A percentile compares a stretch with the other conserved stretches of the same genome.
Conservation (phyloP, 176 grass and related monocot genomes). For the Coix lacrymajobi region DNA sequence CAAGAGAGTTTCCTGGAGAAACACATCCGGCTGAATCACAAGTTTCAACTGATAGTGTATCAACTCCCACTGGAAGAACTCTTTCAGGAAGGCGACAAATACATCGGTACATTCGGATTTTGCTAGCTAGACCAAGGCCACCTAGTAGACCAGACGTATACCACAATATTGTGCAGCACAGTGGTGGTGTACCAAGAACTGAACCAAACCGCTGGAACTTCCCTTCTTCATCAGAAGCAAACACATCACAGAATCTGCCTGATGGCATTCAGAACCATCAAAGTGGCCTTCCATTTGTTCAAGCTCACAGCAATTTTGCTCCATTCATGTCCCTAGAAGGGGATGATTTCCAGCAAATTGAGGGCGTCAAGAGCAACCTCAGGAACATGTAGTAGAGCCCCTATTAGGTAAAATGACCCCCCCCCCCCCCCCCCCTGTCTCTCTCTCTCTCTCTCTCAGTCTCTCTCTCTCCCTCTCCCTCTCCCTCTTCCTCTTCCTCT, state of each 20-base stretch:
- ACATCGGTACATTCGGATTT: slow-evolving; percentile 43
- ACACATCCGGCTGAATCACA: slow-evolving; percentile 34
- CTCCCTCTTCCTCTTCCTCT: too few relatives aligned
- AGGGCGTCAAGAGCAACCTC: slow-evolving; percentile 51
- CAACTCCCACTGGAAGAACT: slow-evolving; percentile 56
- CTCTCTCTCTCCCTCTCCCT: too few relatives aligned
- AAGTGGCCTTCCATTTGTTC: slow-evolving; percentile 34
- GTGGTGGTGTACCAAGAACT: slow-evolving; percentile 16
- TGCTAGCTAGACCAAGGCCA: slow-evolving; percentile 38
- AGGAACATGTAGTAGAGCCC: slow-evolving; percentile 36
- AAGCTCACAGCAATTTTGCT: slow-evolving; percentile 36
- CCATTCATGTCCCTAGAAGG: slow-evolving; percentile 36
- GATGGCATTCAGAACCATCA: slow-evolving; percentile 31
- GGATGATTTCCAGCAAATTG: slow-evolving; percentile 40
- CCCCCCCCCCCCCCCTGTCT: not conserved
- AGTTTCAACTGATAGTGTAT: slow-evolving; percentile 27
- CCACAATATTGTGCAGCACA: not conserved
- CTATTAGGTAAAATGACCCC: slow-evolving; percentile 43
- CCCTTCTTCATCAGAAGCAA: slow-evolving; percentile 6
- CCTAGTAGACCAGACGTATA: not conserved
- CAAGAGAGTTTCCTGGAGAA: slow-evolving; percentile 51
- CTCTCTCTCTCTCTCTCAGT: too few relatives aligned
- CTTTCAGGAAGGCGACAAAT: slow-evolving; percentile 53
- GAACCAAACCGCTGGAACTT: slow-evolving; percentile 16
- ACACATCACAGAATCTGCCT: slow-evolving; percentile 25